Evolutionary conservation across 208 protist species (phyloP), one percentile per base, ranked within the genome.

Genomic region (Leishmania martiniquensis): DNA sequence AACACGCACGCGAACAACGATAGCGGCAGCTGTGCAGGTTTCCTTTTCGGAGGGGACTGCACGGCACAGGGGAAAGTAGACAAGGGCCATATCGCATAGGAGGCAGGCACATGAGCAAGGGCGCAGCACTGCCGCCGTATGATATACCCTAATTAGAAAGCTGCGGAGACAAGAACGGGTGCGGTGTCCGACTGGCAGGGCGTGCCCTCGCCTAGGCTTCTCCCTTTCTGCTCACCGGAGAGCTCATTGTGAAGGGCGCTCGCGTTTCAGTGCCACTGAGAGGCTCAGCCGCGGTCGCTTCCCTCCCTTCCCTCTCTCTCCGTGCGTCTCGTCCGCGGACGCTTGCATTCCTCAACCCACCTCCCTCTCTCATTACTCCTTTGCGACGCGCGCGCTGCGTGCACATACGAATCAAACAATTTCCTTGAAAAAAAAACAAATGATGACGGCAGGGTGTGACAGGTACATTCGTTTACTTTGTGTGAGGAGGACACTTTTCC

Each of bases 401-500:
- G 54, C 37, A 49, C 37, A 60, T n/a, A 60, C 12, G 13, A 1
- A 74, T 42, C 22, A 42, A 47, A 45, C 34, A 6, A 25, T 25
- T 6, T 13, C 2, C 47, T 3, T 34, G 3, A 44, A 29, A 47
- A 20, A 59, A 73, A 5, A 73, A 57, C n/a, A 59, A 7, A 54
- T 49, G 37, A 44, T 52, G 37, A 0, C 49, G 10, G 25, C 6
- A 32, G 22, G 47, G 69, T 60, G 65, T 9, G 22, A 37, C 5
- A 52, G 69, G 69, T 66, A 44, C 20, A 25, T 42, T 75, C 66
- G 72, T 75, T 75, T 59, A 79, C 66, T 75, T 93, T 79, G 32
- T 81, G 68, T 75, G 89, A 93, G 60, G 85, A 89, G 59, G 59
- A 54, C 32, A 37, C n/a, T 45, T 60, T 65, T 57, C 66, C 78